These are phyloP conservation scores for Mayamaea pseudoterrestris DNA, from an alignment of 108 stramenopile genomes.

Conservation along the genomic window DNA sequence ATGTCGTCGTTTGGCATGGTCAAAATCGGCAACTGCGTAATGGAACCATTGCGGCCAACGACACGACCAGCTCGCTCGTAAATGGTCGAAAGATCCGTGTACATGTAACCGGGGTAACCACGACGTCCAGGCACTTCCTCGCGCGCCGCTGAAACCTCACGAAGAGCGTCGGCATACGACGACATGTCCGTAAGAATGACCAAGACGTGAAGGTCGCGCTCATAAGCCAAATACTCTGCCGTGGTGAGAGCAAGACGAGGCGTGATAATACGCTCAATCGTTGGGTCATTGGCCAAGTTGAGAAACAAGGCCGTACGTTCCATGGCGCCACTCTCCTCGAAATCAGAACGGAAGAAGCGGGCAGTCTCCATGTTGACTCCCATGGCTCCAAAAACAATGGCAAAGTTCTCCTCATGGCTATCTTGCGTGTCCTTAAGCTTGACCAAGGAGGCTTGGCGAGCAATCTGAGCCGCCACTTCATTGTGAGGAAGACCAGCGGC, in stretches of 20 bases:
- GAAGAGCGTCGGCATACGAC: slow-evolving; percentile 98
- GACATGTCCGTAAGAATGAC: slow-evolving; percentile 99
- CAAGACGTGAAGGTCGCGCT: slow-evolving; percentile 98
- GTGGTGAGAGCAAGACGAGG: slow-evolving; percentile 97
- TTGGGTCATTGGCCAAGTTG: slow-evolving; percentile 99
- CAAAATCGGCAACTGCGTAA: slow-evolving; percentile 99
- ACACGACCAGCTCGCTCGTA: slow-evolving; percentile 99
- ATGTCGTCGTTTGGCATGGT: slow-evolving; percentile 99
- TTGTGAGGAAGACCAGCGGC: slow-evolving; percentile 99
- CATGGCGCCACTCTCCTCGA: slow-evolving; percentile 98
- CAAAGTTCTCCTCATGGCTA: slow-evolving; percentile 98
- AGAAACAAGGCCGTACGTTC: slow-evolving; percentile 97
- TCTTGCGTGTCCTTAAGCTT: slow-evolving; percentile 93
- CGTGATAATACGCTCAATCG: slow-evolving; percentile 99
- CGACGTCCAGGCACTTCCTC: slow-evolving; percentile 99
- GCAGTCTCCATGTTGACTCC: slow-evolving; percentile 99
- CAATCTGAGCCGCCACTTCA: slow-evolving; percentile 99
- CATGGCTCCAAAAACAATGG: slow-evolving; percentile 99
- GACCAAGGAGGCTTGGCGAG: slow-evolving; percentile 96
- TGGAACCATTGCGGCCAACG: slow-evolving; percentile 95
- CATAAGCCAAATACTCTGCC: slow-evolving; percentile 99
- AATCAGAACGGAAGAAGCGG: slow-evolving; percentile 97
- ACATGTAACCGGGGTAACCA: slow-evolving; percentile 99
- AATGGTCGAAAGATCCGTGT: slow-evolving; percentile 99
- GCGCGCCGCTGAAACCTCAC: slow-evolving; percentile 98